Conservation (phyloP, 1,284 basidiomycete species). For the Cutaneotrichosporon cutaneum region DNA sequence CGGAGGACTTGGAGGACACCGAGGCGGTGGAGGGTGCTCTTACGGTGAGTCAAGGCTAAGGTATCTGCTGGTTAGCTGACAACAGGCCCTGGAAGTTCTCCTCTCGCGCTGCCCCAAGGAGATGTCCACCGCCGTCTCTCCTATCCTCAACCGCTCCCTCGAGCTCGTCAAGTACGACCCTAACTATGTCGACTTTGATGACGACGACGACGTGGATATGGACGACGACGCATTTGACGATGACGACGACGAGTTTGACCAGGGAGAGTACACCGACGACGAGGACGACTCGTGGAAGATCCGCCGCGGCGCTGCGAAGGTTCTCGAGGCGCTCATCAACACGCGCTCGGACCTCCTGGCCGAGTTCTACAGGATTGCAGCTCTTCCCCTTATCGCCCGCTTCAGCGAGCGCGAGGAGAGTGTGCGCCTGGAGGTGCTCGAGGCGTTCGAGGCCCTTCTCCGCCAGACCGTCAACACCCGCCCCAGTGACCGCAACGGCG, state of each 20-base stretch:
- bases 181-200: constrained; percentile 75
- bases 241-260: constrained; percentile 61
- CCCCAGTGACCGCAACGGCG: constrained; percentile 35
- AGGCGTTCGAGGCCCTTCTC: constrained; percentile 76
- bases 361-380: constrained; percentile 76
- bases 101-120: constrained; percentile 80
- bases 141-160: constrained; percentile 68
- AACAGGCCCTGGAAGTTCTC: constrained; percentile 76
- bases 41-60: constrained; percentile 29
- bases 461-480: constrained; percentile 63
- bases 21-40: constrained; percentile 48
- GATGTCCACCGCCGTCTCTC: constrained; percentile 67
- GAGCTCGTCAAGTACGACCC: constrained; percentile 91
- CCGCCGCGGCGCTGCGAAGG: constrained; percentile 85
- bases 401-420: constrained; percentile 95
- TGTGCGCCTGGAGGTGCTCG: constrained; percentile 90
- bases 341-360: constrained; percentile 83
- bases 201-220: constrained; percentile 65
- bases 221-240: constrained; percentile 48
- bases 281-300: constrained; percentile 99
- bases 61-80: neutral
- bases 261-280: constrained; percentile 89
- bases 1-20: constrained; percentile 36
- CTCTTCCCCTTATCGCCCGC: constrained; percentile 81
- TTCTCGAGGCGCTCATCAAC: constrained; percentile 77